Percentiles rank a stretch among this genome's conserved stretches.
Evolutionary conservation across 192 early-diverging fungal genomes (phyloP).

Genomic region (Entomortierella parvispora): DNA sequence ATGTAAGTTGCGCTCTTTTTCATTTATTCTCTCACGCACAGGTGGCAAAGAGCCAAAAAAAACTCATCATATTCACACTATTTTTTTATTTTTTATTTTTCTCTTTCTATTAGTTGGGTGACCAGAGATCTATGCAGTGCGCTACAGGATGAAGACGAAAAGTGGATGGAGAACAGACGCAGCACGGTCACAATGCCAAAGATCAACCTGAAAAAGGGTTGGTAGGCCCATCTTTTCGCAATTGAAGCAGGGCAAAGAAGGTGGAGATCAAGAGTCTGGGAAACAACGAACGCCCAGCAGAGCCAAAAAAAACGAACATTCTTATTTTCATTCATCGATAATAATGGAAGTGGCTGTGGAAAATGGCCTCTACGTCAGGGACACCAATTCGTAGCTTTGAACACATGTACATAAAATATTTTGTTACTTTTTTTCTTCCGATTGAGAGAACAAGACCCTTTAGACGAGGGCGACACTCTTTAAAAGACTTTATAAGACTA

Average conservation of each 20-base stretch:
- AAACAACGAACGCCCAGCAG: not conserved
- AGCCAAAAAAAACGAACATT: too few species aligned
- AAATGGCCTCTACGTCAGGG: too few species aligned
- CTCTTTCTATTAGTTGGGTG: conserved; percentile 17
- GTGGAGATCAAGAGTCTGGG: too few species aligned
- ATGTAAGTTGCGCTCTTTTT: conserved; percentile 17
- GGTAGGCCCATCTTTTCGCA: not conserved
- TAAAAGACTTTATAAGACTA: too few species aligned
- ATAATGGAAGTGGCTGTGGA: too few species aligned
- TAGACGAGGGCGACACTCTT: too few species aligned
- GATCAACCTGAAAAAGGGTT: conserved; percentile 43
- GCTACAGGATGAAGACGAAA: conserved; percentile 43
- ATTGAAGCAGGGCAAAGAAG: not conserved
- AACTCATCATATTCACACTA: not conserved
- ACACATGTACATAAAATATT: too few species aligned
- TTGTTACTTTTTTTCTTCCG: too few species aligned
- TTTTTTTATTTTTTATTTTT: not conserved
- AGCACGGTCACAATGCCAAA: not conserved
- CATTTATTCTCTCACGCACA: not conserved
- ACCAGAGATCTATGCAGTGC: conserved; percentile 38
- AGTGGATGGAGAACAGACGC: conserved; percentile 29
- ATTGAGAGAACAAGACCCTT: too few species aligned
- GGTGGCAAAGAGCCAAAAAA: too few species aligned
- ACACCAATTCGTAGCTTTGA: too few species aligned
- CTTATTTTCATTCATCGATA: too few species aligned